Evolutionary conservation across 164 flowering plant genomes (phyloP).

Genomic region (Vitis vinifera): DNA sequence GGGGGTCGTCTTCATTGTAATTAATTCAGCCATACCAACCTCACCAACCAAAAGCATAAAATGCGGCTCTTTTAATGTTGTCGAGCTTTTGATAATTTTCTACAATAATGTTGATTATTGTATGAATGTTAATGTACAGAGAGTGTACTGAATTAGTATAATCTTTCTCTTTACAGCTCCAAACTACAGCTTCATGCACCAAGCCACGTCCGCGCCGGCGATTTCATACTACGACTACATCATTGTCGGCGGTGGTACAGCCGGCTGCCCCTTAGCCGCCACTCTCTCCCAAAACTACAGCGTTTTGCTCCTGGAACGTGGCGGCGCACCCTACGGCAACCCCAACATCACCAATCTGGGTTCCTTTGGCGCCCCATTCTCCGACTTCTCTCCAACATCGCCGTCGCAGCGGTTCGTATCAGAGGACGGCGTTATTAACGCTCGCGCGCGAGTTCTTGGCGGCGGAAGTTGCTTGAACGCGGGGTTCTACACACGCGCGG

Average conservation of each 20-base stretch:
- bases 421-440: constrained; percentile 67
- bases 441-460: constrained; percentile 62
- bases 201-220: constrained; percentile 52
- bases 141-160: too few relatives aligned
- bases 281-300: constrained; percentile 54
- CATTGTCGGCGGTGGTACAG: constrained; percentile 72
- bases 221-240: constrained; percentile 66
- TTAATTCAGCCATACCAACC: too few relatives aligned
- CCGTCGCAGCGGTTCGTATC: constrained; percentile 67
- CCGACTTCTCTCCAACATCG: constrained; percentile 49
- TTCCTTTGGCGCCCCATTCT: constrained; percentile 46
- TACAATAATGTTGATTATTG: too few relatives aligned
- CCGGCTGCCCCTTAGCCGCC: constrained; percentile 78
- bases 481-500: constrained; percentile 67
- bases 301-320: constrained; percentile 65
- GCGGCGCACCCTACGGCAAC: constrained; percentile 69
- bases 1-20: too few relatives aligned
- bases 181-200: constrained; percentile 42
- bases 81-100: too few relatives aligned
- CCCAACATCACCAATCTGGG: constrained; percentile 52
- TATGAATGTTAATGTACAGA: too few relatives aligned
- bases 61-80: too few relatives aligned
- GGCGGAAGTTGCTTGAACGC: constrained; percentile 78
- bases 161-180: constrained; percentile 29
- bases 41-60: too few relatives aligned